A percentile compares a stretch with the other conserved stretches of the same genome.
These are phyloP conservation scores for Neoboletus magnificus DNA, from an alignment of 768 basidiomycete species.

Conservation along the genomic window DNA sequence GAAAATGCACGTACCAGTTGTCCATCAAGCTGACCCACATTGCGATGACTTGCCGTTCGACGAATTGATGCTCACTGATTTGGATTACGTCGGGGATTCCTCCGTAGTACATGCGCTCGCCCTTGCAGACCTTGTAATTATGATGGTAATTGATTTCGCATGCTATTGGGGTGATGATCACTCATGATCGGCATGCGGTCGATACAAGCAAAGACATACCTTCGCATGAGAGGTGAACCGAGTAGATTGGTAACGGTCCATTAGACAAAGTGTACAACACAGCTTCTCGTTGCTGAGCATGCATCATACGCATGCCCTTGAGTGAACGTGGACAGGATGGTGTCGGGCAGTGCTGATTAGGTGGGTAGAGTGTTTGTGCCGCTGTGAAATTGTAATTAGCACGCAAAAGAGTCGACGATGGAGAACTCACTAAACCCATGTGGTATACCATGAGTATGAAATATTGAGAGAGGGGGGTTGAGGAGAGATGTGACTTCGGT, in stretches of 20 bases:
- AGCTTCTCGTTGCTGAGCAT: too few species aligned
- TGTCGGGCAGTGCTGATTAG: too few species aligned
- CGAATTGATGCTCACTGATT: conserved; percentile 5
- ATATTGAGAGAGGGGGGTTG: background rate
- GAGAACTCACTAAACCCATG: background rate
- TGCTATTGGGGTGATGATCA: background rate
- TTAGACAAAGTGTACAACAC: too few species aligned
- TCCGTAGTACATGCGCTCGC: background rate
- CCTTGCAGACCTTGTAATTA: background rate
- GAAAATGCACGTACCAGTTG: background rate
- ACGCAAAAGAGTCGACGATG: too few species aligned
- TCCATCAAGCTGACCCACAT: conserved; percentile 3
- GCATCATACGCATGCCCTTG: too few species aligned
- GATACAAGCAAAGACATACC: too few species aligned
- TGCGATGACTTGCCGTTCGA: background rate
- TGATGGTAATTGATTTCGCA: conserved; percentile 4
- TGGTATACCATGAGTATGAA: background rate
- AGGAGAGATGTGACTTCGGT: background rate
- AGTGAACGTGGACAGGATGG: too few species aligned
- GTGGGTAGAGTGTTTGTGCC: too few species aligned
- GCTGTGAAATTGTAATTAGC: too few species aligned
- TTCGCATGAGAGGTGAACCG: too few species aligned
- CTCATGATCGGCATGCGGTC: too few species aligned
- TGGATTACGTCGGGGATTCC: background rate
- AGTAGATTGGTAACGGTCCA: too few species aligned